phyloP scores from a whole-genome alignment of 805 yeast genomes.

The Yamadazyma nakazawae region DNA sequence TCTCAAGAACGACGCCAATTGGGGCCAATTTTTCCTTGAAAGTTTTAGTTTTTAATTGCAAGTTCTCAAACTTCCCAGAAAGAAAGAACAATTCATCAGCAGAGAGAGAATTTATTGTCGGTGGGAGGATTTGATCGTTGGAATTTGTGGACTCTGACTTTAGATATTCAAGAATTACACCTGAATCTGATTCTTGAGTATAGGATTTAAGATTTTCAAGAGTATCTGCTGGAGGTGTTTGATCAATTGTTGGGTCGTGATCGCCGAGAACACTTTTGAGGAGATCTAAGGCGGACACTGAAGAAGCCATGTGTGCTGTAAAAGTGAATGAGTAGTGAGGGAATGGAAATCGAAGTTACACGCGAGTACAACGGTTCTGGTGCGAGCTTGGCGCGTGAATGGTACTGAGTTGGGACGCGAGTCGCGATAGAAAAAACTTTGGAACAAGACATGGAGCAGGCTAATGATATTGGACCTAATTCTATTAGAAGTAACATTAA shows the following conservation, averaged over 20 bases:
- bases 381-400: background rate
- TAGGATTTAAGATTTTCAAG: background rate
- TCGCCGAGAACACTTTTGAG: background rate
- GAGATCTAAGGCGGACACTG: background rate
- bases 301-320: background rate
- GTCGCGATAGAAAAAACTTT: background rate
- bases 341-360: background rate
- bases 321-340: background rate
- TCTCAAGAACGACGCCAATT: slow-evolving; percentile 48
- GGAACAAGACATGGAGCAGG: background rate
- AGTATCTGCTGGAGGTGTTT: background rate
- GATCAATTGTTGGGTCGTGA: background rate
- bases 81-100: slow-evolving; percentile 8
- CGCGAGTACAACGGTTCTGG: background rate
- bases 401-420: background rate
- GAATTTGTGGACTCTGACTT: slow-evolving; percentile 3
- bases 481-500: too few relatives aligned
- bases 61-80: slow-evolving; percentile 18
- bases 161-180: slow-evolving; percentile 3
- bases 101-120: background rate
- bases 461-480: background rate
- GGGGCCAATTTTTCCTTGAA: slow-evolving; percentile 44
- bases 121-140: background rate
- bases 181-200: background rate
- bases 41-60: slow-evolving; percentile 22